Base-by-base conservation (phyloP, 2,329 filamentous ascomycete genomes). In the Colletotrichum incanum region DNA sequence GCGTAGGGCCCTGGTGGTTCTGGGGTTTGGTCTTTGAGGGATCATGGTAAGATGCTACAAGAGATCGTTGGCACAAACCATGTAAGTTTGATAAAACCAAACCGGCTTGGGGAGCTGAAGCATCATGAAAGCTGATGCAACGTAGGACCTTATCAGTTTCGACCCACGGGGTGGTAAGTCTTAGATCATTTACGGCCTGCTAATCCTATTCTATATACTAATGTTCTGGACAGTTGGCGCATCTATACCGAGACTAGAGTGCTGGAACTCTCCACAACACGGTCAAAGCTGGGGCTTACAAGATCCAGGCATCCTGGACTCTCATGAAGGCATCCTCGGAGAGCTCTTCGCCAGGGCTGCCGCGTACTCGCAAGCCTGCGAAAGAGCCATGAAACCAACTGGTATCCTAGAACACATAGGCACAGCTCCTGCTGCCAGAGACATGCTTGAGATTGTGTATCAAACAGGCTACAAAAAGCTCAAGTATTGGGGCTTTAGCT, bases 401-500 rank as follows among this genome's bases (percentile, higher is more conserved):
- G 78, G 78, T 3, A 78, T 87, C 28, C 76, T 87, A 50, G 71
- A 72, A 5, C 83, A 87, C 72, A 78, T 84, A 12, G 81, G 85
- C 72, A 87, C 85, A 6, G 80, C 82, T 1, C 85, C 83, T 4
- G 81, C 84, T 47, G 86, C 84, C 0, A 78, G 85, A 23, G 86
- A 88, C 72, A 82, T 88, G 83, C 80, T 87, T 0, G 85, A 84
- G 74, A 84, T 88, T 14, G 76, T 86, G 20, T 68, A 83, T 41
- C 79, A 83, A 74, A 80, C 81, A 7, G 85, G 84, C 2, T 75
- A 84, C 64, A 77, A 80, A 5, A 84, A 82, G 77, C 79, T 88
- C 8, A 82, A 80, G 55, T 89, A 88, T 76, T 89, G 87, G 87
- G 88, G 87, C 0, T 85, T 88, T 69, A 88, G 86, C 73, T 89